phyloP scores from a whole-genome alignment of 768 basidiomycete species.

The Tricholoma sp. region DNA sequence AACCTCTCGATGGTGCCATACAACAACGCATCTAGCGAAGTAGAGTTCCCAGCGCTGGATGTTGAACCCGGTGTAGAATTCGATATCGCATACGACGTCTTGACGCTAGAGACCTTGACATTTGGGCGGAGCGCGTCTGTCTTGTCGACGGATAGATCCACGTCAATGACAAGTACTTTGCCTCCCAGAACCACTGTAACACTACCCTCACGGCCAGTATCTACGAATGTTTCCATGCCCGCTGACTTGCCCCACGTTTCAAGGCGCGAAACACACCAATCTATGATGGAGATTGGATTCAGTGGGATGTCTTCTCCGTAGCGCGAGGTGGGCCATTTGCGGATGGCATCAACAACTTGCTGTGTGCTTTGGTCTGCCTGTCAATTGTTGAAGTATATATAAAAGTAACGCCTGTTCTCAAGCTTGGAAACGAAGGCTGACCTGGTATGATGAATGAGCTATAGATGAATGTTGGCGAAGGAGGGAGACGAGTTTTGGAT shows the following conservation, averaged over 20 bases:
- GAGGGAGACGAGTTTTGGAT: slow-evolving; percentile 64
- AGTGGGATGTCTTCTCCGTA: slow-evolving; percentile 67
- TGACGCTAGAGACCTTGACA: slow-evolving; percentile 51
- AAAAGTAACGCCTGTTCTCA: slow-evolving; percentile 6
- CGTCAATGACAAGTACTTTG: slow-evolving; percentile 76
- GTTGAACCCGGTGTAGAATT: slow-evolving; percentile 30
- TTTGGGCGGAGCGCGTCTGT: slow-evolving; percentile 29
- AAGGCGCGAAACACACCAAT: slow-evolving; percentile 58
- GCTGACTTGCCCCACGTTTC: slow-evolving; percentile 57
- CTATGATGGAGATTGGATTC: slow-evolving; percentile 35
- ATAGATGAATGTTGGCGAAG: slow-evolving; percentile 59
- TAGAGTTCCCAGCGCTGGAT: slow-evolving; percentile 44
- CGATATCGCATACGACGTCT: slow-evolving; percentile 67
- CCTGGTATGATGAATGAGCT: slow-evolving; percentile 46
- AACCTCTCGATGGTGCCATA: slow-evolving; percentile 51
- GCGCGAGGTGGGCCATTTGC: slow-evolving; percentile 37
- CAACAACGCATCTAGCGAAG: slow-evolving; percentile 61
- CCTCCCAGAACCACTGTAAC: slow-evolving; percentile 65
- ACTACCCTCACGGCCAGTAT: slow-evolving; percentile 45
- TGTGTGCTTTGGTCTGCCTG: slow-evolving; percentile 54
- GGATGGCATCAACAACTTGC: slow-evolving; percentile 43
- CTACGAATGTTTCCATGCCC: slow-evolving; percentile 75
- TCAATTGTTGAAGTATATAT: slow-evolving; percentile 10
- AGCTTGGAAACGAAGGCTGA: slow-evolving; percentile 26
- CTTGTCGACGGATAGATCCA: slow-evolving; percentile 53